phyloP scores from a whole-genome alignment of 2,329 filamentous ascomycete genomes.

The Epichloe baconii region DNA sequence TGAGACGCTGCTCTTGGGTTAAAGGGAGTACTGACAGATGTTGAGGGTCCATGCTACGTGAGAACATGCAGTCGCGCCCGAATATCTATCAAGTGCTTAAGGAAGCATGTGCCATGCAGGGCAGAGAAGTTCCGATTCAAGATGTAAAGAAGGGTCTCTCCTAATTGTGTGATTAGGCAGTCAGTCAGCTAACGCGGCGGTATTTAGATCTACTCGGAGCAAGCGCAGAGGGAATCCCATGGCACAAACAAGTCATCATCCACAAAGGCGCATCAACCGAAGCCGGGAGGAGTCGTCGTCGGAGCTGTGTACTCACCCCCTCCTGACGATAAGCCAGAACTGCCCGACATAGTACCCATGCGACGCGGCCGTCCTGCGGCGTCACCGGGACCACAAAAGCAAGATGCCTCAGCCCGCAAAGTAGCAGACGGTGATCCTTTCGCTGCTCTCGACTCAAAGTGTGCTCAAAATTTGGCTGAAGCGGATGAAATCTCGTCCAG shows the following conservation, averaged over 20 bases:
- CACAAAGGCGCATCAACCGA: conserved; percentile 41
- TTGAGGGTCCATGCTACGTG: conserved; percentile 75
- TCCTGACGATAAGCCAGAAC: conserved; percentile 52
- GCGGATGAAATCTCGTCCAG: conserved; percentile 71
- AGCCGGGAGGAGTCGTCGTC: conserved; percentile 43
- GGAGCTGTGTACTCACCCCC: conserved; percentile 75
- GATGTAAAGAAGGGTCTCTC: conserved; percentile 50
- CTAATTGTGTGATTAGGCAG: not conserved
- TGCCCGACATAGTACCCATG: conserved; percentile 92
- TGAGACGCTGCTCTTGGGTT: not conserved
- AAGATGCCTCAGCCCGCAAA: conserved; percentile 49
- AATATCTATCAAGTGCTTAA: conserved; percentile 90
- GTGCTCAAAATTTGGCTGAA: conserved; percentile 28
- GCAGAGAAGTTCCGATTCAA: conserved; percentile 72
- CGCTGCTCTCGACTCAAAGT: conserved; percentile 64
- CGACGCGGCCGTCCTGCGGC: conserved; percentile 57
- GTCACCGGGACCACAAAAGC: conserved; percentile 25
- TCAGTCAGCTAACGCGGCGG: conserved; percentile 3
- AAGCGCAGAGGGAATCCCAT: conserved; percentile 50
- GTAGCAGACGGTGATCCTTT: conserved; percentile 72
- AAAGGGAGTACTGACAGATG: not conserved
- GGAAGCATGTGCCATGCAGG: conserved; percentile 81
- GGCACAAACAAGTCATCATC: conserved; percentile 13
- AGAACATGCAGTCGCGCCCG: conserved; percentile 64
- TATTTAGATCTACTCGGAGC: conserved; percentile 55